A percentile compares a stretch with the other conserved stretches of the same genome.
phyloP scores from a whole-genome alignment of 2,329 filamentous ascomycete genomes.

The Aureobasidium subglaciale region DNA sequence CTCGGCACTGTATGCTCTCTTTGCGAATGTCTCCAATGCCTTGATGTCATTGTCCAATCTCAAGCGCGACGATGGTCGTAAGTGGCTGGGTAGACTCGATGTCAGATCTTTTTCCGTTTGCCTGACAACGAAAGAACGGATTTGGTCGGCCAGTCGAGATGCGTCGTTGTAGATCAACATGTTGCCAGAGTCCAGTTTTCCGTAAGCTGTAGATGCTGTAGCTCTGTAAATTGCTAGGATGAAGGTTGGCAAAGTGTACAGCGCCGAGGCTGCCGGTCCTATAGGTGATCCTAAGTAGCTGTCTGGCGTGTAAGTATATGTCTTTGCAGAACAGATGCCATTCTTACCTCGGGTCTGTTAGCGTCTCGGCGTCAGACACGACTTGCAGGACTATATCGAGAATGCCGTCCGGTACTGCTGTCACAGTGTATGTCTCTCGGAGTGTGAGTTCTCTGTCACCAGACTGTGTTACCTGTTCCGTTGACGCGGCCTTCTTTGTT shows the following conservation, averaged over 20 bases:
- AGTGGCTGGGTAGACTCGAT: slow-evolving; percentile 24
- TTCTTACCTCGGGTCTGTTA: slow-evolving; percentile 48
- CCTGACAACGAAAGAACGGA: slow-evolving; percentile 43
- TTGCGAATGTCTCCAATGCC: slow-evolving; percentile 52
- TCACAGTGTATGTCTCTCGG: slow-evolving; percentile 81
- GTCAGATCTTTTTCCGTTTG: slow-evolving; percentile 32
- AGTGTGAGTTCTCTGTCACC: slow-evolving; percentile 52
- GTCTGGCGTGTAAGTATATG: not conserved
- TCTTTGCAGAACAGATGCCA: slow-evolving; percentile 18
- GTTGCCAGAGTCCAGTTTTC: slow-evolving; percentile 49
- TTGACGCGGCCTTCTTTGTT: slow-evolving; percentile 14
- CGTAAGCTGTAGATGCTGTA: slow-evolving; percentile 67
- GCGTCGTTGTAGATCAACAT: slow-evolving; percentile 62
- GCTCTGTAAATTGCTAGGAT: slow-evolving; percentile 73
- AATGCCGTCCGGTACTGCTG: slow-evolving; percentile 75
- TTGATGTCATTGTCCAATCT: slow-evolving; percentile 49
- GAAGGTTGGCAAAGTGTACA: slow-evolving; percentile 66
- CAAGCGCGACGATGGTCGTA: slow-evolving; percentile 32
- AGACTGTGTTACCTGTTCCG: slow-evolving; percentile 17
- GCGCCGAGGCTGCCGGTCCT: slow-evolving; percentile 57
- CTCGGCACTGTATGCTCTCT: slow-evolving; percentile 54
- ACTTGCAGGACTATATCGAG: slow-evolving; percentile 56
- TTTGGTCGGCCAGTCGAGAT: slow-evolving; percentile 48
- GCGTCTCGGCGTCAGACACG: slow-evolving; percentile 40
- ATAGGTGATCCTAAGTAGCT: slow-evolving; percentile 46